Base-by-base conservation (phyloP, 345 rosid species). In the Citrus mangshanensis region DNA sequence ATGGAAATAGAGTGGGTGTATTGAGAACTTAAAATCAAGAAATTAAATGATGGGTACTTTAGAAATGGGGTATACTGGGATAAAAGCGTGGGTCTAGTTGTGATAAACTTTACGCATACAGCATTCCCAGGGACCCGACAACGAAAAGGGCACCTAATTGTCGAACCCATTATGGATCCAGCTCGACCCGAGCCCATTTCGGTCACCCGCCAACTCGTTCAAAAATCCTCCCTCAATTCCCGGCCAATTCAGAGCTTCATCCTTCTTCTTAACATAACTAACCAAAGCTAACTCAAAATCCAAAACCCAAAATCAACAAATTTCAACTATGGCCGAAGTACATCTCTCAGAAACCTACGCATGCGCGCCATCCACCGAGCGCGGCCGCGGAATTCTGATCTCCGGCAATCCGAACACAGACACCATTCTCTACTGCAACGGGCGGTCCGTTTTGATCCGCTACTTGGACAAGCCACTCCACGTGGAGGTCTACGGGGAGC, bases 331-430 rank as follows among this genome's bases (percentile, higher is more conserved):
- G 70, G 70, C 27, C 16, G 49, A 21, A 21, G 70, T n/a, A 2
- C 14, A 66, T 35, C 70, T 66, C 70, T 34, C 88, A 2, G 98
- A 96, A 75, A 91, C 98, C 77, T 96, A 90, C 66, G 95, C 92
- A 9, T 96, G 97, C 75, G 87, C 93, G 70, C 98, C 99, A 1
- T 89, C 95, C 13, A 91, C 99, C 6, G 98, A 96, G 84, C 92
- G 97, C 24, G 99, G 99, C 82, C 88, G 95, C 0, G 99, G 99
- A 51, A 92, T 95, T 80, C 83, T 93, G 63, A 91, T 94, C 79
- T 88, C 98, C 71, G 99, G 98, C 42, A 81, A 86, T 73, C 85
- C 97, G 0, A 93, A 93, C 42, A 76, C 94, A 83, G 86, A 90
- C 74, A 77, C 88, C 34, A 84, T 95, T 80, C 92, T 93, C 81